Evolutionary conservation across 169 alveolate species (phyloP).

Genomic region (Babesia sp.): DNA sequence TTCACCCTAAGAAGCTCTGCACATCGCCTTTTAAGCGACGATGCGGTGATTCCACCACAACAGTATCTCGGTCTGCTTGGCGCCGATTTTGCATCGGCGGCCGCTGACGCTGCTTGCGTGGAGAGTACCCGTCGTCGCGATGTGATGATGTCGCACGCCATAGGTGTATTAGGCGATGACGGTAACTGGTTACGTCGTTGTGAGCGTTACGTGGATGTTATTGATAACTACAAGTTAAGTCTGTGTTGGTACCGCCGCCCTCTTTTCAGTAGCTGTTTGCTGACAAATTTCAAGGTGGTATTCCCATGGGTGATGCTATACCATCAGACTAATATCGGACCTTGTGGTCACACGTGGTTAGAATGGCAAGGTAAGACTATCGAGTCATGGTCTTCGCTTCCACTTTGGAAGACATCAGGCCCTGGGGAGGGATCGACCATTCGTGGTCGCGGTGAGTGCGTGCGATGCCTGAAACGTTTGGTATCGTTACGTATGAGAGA

Average conservation of each 20-base stretch:
- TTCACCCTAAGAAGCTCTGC: not conserved
- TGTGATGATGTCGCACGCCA: slow-evolving; percentile 54
- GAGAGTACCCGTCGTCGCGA: slow-evolving; percentile 65
- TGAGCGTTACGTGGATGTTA: slow-evolving; percentile 62
- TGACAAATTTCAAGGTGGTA: slow-evolving; percentile 17
- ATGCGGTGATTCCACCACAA: slow-evolving; percentile 2
- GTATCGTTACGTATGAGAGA: slow-evolving; percentile 62
- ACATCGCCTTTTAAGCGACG: not conserved
- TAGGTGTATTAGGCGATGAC: slow-evolving; percentile 52
- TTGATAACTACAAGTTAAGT: slow-evolving; percentile 67
- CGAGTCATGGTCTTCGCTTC: slow-evolving; percentile 61
- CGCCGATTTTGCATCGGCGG: slow-evolving; percentile 62
- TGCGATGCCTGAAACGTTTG: slow-evolving; percentile 51
- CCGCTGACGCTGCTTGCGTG: slow-evolving; percentile 69
- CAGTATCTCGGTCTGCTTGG: slow-evolving; percentile 11
- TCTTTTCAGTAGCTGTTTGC: slow-evolving; percentile 46
- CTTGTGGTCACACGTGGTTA: slow-evolving; percentile 55
- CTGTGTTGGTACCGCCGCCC: slow-evolving; percentile 68
- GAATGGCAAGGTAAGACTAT: slow-evolving; percentile 56
- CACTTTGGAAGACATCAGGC: slow-evolving; percentile 41
- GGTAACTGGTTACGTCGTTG: slow-evolving; percentile 54
- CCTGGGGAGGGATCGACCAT: not conserved
- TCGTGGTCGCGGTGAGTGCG: slow-evolving; percentile 30
- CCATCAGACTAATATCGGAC: slow-evolving; percentile 36
- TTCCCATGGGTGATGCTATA: slow-evolving; percentile 46